Conservation (phyloP, 345 rosid genomes). For the Acer yangbiense region DNA sequence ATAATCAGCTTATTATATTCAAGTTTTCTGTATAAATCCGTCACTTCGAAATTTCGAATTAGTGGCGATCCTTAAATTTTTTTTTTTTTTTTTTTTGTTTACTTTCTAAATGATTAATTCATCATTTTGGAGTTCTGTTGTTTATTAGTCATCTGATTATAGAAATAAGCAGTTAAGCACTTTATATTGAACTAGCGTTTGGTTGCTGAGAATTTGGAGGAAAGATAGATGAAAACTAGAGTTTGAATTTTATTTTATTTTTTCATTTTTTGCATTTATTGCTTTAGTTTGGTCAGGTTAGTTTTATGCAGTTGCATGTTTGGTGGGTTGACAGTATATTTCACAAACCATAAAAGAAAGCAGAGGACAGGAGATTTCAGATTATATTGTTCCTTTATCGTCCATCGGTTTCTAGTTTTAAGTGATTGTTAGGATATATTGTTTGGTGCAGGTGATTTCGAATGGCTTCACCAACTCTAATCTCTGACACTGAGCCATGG, state of each 20-base stretch:
- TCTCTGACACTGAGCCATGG: slow-evolving; percentile 78
- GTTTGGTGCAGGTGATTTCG: slow-evolving; percentile 1
- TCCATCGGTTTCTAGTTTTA: not conserved
- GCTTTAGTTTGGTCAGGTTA: not conserved
- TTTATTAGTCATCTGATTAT: not conserved
- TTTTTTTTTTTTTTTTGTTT: not conserved
- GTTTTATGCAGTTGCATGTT: not conserved
- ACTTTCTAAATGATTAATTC: not conserved
- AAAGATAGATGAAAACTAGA: not conserved
- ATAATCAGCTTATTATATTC: not conserved
- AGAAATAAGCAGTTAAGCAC: not conserved
- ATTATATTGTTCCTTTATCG: not conserved
- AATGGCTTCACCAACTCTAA: slow-evolving; percentile 72
- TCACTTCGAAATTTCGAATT: not conserved
- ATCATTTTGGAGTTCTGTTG: not conserved
- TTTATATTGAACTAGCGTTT: not conserved
- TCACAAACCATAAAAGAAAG: not conserved
- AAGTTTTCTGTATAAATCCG: not conserved
- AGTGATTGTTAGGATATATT: not conserved
- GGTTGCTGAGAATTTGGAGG: not conserved
- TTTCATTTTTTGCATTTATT: not conserved
- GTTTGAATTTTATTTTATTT: not conserved
- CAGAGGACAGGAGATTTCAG: not conserved
- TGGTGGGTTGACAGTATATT: no score
- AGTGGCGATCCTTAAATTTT: not conserved